Conservation (phyloP, 2,329 filamentous ascomycete species). For the Colletotrichum ledebouriae region DNA sequence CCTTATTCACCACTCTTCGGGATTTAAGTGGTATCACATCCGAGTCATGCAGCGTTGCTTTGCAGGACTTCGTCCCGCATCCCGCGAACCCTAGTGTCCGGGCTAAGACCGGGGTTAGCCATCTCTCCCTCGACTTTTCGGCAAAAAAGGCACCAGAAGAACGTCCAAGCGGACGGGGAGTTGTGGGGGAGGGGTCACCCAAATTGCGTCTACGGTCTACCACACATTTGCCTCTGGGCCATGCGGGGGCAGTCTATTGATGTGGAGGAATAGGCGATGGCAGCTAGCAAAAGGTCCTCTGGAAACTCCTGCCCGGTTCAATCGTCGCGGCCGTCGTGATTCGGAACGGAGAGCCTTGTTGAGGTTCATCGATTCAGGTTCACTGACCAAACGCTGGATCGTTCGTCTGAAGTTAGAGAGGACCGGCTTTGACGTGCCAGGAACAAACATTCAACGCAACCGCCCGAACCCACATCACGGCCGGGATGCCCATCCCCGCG, state of each 20-base stretch:
- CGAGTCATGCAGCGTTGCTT: conserved; percentile 13
- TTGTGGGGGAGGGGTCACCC: not conserved
- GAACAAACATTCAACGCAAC: conserved; percentile 24
- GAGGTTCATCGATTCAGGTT: not conserved
- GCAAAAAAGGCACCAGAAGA: conserved; percentile 27
- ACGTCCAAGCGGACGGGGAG: not conserved
- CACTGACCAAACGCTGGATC: too few relatives aligned
- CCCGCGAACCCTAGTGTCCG: conserved; percentile 3
- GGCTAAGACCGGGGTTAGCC: not conserved
- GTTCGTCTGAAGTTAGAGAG: not conserved
- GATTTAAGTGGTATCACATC: not conserved
- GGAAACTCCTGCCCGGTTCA: conserved; percentile 25
- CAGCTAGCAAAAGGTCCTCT: conserved; percentile 39
- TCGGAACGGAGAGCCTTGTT: not conserved
- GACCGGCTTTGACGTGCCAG: conserved; percentile 27
- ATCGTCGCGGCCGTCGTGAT: not conserved
- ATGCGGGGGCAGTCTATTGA: conserved; percentile 14
- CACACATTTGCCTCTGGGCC: not conserved
- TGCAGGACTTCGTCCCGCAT: conserved; percentile 13
- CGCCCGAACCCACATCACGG: conserved; percentile 77
- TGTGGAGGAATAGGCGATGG: conserved; percentile 14
- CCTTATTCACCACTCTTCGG: not conserved
- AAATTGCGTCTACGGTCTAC: not conserved
- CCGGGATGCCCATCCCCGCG: conserved; percentile 79
- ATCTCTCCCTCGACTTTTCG: conserved; percentile 29